Evolutionary conservation across 176 grass and related monocot species (phyloP), one percentile per base, ranked within the genome.

Genomic region (Carex littledalei): DNA sequence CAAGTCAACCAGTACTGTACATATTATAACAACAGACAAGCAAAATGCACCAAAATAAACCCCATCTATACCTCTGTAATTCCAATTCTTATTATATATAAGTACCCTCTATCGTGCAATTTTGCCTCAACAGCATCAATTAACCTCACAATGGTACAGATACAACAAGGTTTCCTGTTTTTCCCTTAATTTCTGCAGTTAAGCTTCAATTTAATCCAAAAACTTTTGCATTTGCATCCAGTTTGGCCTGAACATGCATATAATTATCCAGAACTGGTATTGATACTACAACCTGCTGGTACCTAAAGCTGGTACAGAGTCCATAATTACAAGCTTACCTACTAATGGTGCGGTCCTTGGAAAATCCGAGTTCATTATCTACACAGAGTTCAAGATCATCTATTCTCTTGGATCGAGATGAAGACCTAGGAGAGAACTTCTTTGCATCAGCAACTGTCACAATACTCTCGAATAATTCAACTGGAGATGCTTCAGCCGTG

Each of bases 361-460:
- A 90, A 20, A 98, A 98, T n/a, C 96, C 96, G 8, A 98, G 89
- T 55, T 98, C 93, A 1, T 98, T 98, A 52, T 95, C 96, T 21
- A 95, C 91, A 54, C 96, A 95, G 5, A 98, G 81, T 58, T 98
- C 96, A n/a, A 85, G 76, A n/a, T 98, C 93, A 29, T 98, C 91
- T 1, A 71, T 87, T 69, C 80, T 87, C 26, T 63, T 74, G 1
- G 81, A 84, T 37, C 73, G 85, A 13, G 85, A 87, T 8, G 88
- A 65, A 49, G 80, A 84, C 68, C 88, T 79, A 32, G 88, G 88
- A 45, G 88, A 90, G 16, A 87, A 13, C 45, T 81, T 90, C 35
- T 74, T 72, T 8, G 88, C 88, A 55, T 90, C 85, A 45, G 74
- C 63, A 17, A 85, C 65, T 15, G 88, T 90, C 63, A 87, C 41